Evolutionary conservation across 2,329 filamentous ascomycete species (phyloP).

Genomic region (Exophiala mesophila): DNA sequence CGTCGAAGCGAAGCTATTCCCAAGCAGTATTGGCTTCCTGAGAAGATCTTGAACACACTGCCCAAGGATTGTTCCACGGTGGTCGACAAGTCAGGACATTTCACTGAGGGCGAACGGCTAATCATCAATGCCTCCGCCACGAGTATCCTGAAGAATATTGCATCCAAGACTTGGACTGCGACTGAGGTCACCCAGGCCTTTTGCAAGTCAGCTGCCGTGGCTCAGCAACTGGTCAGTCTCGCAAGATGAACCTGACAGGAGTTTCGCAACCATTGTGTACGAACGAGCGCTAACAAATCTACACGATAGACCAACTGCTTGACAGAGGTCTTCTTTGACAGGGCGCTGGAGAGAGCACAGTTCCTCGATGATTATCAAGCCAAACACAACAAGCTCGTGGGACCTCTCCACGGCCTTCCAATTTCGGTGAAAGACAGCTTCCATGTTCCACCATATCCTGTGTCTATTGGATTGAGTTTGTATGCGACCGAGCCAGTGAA

Average conservation of each 20-base stretch:
- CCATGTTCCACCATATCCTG: constrained; percentile 28
- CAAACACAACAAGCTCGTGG: constrained; percentile 44
- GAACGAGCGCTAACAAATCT: too few species aligned
- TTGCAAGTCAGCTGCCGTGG: constrained; percentile 42
- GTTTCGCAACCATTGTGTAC: neutral
- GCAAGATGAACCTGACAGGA: too few species aligned
- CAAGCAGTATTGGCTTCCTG: too few species aligned
- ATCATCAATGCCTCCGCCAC: constrained; percentile 41
- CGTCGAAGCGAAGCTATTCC: too few species aligned
- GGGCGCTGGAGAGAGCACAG: constrained; percentile 49
- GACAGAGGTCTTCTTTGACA: constrained; percentile 53
- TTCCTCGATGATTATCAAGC: constrained; percentile 49
- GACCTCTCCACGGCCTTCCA: constrained; percentile 60
- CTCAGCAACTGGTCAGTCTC: constrained; percentile 42
- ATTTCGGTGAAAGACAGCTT: constrained; percentile 53
- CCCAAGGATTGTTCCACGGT: too few species aligned
- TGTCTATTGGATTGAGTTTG: constrained; percentile 34
- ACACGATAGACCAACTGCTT: constrained; percentile 53
- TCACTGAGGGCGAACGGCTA: constrained; percentile 47
- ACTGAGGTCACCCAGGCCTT: constrained; percentile 53
- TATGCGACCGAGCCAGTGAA: constrained; percentile 32
- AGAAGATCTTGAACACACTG: too few species aligned
- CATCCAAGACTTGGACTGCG: constrained; percentile 43
- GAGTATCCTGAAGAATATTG: constrained; percentile 33
- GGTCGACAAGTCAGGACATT: constrained; percentile 60